Conservation (phyloP, 257 asterid species). For the Solanum medicagineum region DNA sequence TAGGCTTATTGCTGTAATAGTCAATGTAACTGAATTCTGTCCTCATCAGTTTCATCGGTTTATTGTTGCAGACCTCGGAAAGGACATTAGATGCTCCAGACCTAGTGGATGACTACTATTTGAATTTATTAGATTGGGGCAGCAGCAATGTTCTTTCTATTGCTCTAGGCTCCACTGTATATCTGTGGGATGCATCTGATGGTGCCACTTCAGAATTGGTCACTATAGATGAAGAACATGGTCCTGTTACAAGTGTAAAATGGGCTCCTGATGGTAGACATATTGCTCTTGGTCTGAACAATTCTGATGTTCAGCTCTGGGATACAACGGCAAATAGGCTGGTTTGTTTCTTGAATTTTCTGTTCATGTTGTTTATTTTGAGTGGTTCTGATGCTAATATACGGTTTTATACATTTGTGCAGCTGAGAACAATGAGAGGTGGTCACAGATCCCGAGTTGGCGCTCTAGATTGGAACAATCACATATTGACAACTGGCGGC, state of each 20-base stretch:
- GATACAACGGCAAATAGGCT: slow-evolving; percentile 36
- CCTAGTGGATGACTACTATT: slow-evolving; percentile 6
- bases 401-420: neutral
- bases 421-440: slow-evolving; percentile 37
- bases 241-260: slow-evolving; percentile 37
- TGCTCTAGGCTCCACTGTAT: slow-evolving; percentile 3
- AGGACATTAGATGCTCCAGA: slow-evolving; percentile 16
- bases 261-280: slow-evolving; percentile 47
- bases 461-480: slow-evolving; percentile 16
- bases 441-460: slow-evolving; percentile 10
- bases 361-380: neutral
- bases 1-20: neutral
- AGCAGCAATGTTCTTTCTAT: slow-evolving; percentile 12
- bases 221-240: slow-evolving; percentile 33
- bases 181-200: slow-evolving; percentile 37
- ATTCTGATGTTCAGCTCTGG: slow-evolving; percentile 51
- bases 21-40: neutral
- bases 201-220: slow-evolving; percentile 30
- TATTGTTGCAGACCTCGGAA: slow-evolving; percentile 4
- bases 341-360: slow-evolving; percentile 5
- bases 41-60: neutral
- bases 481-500: slow-evolving; percentile 20
- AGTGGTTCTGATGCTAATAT: neutral
- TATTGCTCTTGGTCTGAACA: slow-evolving; percentile 43
- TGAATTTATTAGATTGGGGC: slow-evolving; percentile 15